phyloP scores from a whole-genome alignment of 2,329 filamentous ascomycete species.

The Fusarium euwallaceae region DNA sequence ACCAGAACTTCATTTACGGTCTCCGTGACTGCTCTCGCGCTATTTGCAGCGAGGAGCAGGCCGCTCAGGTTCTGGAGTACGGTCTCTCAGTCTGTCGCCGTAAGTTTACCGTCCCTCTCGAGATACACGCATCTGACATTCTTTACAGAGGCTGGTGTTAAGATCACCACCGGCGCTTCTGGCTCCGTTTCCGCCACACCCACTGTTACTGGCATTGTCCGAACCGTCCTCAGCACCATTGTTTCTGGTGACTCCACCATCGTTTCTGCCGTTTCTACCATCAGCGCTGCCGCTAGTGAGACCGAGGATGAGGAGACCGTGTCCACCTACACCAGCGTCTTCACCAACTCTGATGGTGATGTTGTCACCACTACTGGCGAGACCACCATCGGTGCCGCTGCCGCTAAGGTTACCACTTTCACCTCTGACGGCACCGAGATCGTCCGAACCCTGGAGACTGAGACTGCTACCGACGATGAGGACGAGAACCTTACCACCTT shows the following conservation, averaged over 20 bases:
- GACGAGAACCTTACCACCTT: slow-evolving; percentile 34
- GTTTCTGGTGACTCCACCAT: slow-evolving; percentile 52
- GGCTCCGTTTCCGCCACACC: slow-evolving; percentile 40
- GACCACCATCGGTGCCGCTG: slow-evolving; percentile 25
- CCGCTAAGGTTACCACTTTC: slow-evolving; percentile 36
- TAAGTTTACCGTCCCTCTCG: slow-evolving; percentile 38
- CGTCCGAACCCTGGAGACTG: slow-evolving; percentile 34
- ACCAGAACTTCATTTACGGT: slow-evolving; percentile 62
- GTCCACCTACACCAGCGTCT: slow-evolving; percentile 47
- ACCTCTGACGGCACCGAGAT: slow-evolving; percentile 37
- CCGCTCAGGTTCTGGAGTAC: slow-evolving; percentile 54
- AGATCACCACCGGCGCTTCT: slow-evolving; percentile 50
- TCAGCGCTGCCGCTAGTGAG: slow-evolving; percentile 42
- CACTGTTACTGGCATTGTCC: slow-evolving; percentile 44
- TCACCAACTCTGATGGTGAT: slow-evolving; percentile 42
- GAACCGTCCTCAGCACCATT: slow-evolving; percentile 54
- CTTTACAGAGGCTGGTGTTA: slow-evolving; percentile 50
- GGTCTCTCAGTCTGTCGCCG: slow-evolving; percentile 56
- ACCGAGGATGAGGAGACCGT: slow-evolving; percentile 44
- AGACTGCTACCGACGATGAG: slow-evolving; percentile 23
- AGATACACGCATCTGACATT: slow-evolving; percentile 29
- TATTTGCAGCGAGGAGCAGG: slow-evolving; percentile 55
- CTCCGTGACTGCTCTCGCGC: slow-evolving; percentile 64
- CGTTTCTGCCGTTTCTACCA: slow-evolving; percentile 55
- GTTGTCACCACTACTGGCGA: slow-evolving; percentile 37